phyloP scores from a whole-genome alignment of 2,329 filamentous ascomycete species.

The Kalaharituber pfeilii region DNA sequence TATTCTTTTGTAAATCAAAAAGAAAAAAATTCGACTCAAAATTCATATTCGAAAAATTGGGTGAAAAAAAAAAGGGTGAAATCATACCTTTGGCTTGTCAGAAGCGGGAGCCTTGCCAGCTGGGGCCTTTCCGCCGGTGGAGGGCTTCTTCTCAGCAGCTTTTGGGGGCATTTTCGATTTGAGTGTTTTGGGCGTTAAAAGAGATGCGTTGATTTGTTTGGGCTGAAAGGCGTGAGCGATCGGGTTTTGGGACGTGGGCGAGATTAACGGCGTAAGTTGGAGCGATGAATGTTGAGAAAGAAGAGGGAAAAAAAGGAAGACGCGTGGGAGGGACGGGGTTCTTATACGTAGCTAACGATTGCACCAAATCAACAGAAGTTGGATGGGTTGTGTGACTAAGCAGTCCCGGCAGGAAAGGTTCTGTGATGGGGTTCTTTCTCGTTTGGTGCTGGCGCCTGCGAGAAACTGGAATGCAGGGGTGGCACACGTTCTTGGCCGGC shows the following conservation, averaged over 20 bases:
- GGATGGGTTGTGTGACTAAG: conserved; percentile 8
- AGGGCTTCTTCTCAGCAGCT: conserved; percentile 95
- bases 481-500: neutral
- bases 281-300: conserved; percentile 14
- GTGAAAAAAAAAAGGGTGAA: neutral
- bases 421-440: conserved; percentile 9
- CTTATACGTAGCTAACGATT: conserved; percentile 21
- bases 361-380: conserved; percentile 21
- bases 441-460: neutral
- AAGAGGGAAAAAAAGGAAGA: conserved; percentile 17
- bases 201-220: conserved; percentile 12
- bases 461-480: neutral
- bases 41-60: no score
- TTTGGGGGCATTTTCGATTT: conserved; percentile 78
- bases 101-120: conserved; percentile 55
- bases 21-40: neutral
- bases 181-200: conserved; percentile 15
- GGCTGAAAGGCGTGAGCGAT: conserved; percentile 24
- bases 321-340: conserved; percentile 22
- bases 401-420: conserved; percentile 6
- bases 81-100: conserved; percentile 60
- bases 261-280: conserved; percentile 10
- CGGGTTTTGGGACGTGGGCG: conserved; percentile 29
- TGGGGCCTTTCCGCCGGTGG: conserved; percentile 78
- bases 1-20: no score